These are phyloP conservation scores for Tylopilus sp. DNA, from an alignment of 768 basidiomycete genomes.

Conservation along the genomic window DNA sequence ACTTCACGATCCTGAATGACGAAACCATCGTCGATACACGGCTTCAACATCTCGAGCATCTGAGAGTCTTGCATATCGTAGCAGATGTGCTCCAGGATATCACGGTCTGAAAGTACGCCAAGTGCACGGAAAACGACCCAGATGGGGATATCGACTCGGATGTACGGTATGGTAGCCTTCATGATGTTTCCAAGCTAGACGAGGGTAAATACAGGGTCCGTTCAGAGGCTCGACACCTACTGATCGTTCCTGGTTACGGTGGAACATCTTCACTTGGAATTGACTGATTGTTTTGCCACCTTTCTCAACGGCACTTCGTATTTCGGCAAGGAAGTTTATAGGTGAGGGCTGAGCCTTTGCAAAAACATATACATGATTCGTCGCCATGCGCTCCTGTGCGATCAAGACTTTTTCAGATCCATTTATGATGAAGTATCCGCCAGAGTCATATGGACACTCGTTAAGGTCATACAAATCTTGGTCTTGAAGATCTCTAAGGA, in stretches of 20 bases:
- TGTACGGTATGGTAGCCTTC: slow-evolving; percentile 96
- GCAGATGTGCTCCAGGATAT: slow-evolving; percentile 97
- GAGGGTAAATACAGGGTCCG: slow-evolving; percentile 1
- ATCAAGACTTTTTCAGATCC: slow-evolving; percentile 99
- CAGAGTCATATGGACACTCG: slow-evolving; percentile 98
- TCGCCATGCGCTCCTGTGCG: slow-evolving; percentile 99
- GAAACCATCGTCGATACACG: slow-evolving; percentile 97
- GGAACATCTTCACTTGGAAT: slow-evolving; percentile 97
- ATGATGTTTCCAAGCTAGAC: slow-evolving; percentile 83
- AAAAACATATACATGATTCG: slow-evolving; percentile 99
- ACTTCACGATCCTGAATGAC: slow-evolving; percentile 97
- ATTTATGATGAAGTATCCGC: slow-evolving; percentile 99
- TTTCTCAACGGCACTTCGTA: slow-evolving; percentile 95
- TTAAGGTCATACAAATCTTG: slow-evolving; percentile 86
- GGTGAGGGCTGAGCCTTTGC: slow-evolving; percentile 97
- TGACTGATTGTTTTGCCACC: slow-evolving; percentile 98
- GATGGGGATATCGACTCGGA: slow-evolving; percentile 96
- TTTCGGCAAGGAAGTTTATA: slow-evolving; percentile 93
- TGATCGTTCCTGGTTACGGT: slow-evolving; percentile 82
- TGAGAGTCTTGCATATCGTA: slow-evolving; percentile 96
- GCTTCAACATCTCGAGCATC: slow-evolving; percentile 97
- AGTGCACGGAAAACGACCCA: slow-evolving; percentile 99
- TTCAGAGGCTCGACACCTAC: slow-evolving; percentile 41
- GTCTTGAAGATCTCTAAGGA: slow-evolving; percentile 75
- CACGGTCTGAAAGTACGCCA: slow-evolving; percentile 95